Conservation (phyloP, 2,329 filamentous ascomycete genomes). For the Sporothrix phasma region DNA sequence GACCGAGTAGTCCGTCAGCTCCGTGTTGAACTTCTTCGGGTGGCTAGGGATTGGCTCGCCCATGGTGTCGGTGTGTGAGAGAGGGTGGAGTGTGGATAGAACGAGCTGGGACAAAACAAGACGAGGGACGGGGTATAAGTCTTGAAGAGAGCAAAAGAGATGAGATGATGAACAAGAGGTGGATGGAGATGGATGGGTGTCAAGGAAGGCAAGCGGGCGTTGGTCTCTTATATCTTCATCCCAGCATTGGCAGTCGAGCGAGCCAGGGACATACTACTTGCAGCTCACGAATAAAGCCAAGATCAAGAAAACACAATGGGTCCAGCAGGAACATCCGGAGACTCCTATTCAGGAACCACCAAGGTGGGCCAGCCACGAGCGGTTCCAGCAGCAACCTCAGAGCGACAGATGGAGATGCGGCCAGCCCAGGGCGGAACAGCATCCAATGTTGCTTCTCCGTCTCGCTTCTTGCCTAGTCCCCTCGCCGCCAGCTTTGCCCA, state of each 20-base stretch:
- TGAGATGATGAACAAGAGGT: not conserved
- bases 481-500: too few species aligned
- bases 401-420: too few species aligned
- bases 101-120: not conserved
- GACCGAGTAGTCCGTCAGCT: slow-evolving; percentile 31
- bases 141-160: too few species aligned
- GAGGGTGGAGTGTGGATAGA: too few species aligned
- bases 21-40: slow-evolving; percentile 33
- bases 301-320: too few species aligned
- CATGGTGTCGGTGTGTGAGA: slow-evolving; percentile 16
- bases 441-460: too few species aligned
- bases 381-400: too few species aligned
- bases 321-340: too few species aligned
- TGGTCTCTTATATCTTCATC: not conserved
- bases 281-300: not conserved
- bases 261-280: not conserved
- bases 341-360: too few species aligned
- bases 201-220: not conserved
- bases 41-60: slow-evolving; percentile 14
- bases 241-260: not conserved
- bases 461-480: too few species aligned
- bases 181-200: not conserved
- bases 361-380: too few species aligned
- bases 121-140: not conserved
- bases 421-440: too few species aligned